phyloP scores from a whole-genome alignment of 441 rosid species.

The Populus hybrid region DNA sequence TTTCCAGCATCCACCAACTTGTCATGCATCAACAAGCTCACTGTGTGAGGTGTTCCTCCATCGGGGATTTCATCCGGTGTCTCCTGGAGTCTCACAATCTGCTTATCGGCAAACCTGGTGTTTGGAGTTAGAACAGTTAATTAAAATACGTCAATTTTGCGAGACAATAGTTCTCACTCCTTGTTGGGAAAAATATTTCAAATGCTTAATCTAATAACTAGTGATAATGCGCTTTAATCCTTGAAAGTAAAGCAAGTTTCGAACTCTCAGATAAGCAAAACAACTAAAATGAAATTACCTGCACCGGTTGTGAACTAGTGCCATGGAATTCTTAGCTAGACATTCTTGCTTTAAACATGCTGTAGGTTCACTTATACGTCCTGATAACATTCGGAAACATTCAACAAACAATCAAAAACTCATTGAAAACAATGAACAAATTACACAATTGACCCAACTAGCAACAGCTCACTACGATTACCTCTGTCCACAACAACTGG shows the following conservation, averaged over 20 bases:
- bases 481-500: constrained; percentile 95
- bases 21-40: constrained; percentile 95
- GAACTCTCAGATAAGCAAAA: constrained; percentile 1
- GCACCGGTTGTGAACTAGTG: constrained; percentile 85
- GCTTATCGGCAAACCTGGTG: constrained; percentile 93
- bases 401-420: constrained; percentile 9
- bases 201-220: not conserved
- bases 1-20: constrained; percentile 90
- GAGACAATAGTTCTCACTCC: constrained; percentile 1
- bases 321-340: constrained; percentile 84
- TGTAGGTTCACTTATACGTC: constrained; percentile 79
- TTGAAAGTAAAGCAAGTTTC: not conserved
- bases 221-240: not conserved
- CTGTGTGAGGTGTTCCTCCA: constrained; percentile 97
- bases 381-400: constrained; percentile 28
- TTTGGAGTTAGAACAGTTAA: not conserved
- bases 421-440: not conserved
- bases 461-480: constrained; percentile 26
- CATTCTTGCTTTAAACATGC: constrained; percentile 78
- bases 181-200: not conserved
- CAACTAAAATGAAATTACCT: constrained; percentile 42
- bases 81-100: constrained; percentile 97
- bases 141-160: constrained; percentile 4
- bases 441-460: not conserved
- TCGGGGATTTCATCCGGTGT: constrained; percentile 97